Conservation (phyloP, 2,329 filamentous ascomycete species). For the Cytospora mali region DNA sequence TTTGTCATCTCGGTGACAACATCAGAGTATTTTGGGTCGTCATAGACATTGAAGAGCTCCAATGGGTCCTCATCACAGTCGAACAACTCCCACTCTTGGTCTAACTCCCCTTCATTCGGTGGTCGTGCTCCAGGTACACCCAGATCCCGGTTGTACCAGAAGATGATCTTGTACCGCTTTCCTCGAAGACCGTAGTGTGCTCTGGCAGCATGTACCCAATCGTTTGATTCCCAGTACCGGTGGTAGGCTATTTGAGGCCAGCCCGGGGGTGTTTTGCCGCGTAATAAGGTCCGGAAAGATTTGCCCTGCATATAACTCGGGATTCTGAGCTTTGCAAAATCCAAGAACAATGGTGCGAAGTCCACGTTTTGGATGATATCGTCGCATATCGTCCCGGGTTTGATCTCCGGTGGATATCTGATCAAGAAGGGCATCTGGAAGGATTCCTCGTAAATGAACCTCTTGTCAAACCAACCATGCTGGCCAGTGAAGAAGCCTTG, state of each 20-base stretch:
- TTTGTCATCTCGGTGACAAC: slow-evolving; percentile 45
- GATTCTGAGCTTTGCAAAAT: slow-evolving; percentile 43
- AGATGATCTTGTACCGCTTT: slow-evolving; percentile 57
- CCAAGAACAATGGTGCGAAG: slow-evolving; percentile 54
- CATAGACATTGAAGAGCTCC: slow-evolving; percentile 52
- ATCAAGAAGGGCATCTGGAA: slow-evolving; percentile 60
- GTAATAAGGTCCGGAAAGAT: slow-evolving; percentile 45
- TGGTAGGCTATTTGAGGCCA: slow-evolving; percentile 59
- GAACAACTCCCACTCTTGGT: slow-evolving; percentile 58
- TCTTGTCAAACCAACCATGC: slow-evolving; percentile 61
- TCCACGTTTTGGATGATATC: slow-evolving; percentile 58
- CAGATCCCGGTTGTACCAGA: slow-evolving; percentile 57
- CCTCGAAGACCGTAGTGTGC: slow-evolving; percentile 57
- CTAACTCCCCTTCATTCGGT: slow-evolving; percentile 38
- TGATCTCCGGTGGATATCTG: slow-evolving; percentile 48
- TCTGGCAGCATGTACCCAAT: slow-evolving; percentile 51
- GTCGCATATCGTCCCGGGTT: slow-evolving; percentile 42
- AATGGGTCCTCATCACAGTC: slow-evolving; percentile 53
- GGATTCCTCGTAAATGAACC: slow-evolving; percentile 60
- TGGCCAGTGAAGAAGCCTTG: slow-evolving; percentile 60
- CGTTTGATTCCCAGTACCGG: slow-evolving; percentile 59
- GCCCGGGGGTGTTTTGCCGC: slow-evolving; percentile 41
- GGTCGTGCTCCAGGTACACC: slow-evolving; percentile 47
- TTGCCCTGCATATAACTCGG: slow-evolving; percentile 57
- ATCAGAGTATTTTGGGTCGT: slow-evolving; percentile 40